phyloP scores from a whole-genome alignment of 306 rosid genomes.

The Carpinus viminea region DNA sequence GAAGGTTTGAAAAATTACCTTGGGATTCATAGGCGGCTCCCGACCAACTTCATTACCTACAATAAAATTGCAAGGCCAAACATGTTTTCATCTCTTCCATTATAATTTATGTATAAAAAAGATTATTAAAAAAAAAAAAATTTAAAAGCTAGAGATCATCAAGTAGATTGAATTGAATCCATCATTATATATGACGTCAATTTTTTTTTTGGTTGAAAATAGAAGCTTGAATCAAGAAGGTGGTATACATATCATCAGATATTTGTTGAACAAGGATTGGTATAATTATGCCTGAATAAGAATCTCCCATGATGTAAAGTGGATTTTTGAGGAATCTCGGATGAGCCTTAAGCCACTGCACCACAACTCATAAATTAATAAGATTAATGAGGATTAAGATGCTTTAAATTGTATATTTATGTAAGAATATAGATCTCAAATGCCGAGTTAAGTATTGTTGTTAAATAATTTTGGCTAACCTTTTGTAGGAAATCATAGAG shows the following conservation, averaged over 20 bases:
- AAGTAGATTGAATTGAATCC: neutral
- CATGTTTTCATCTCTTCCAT: too few relatives aligned
- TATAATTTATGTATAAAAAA: too few relatives aligned
- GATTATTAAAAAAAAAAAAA: too few relatives aligned
- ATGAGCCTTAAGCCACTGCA: conserved; percentile 26
- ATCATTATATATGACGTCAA: too few relatives aligned
- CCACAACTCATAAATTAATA: neutral
- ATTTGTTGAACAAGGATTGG: conserved; percentile 38
- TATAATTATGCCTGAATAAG: conserved; percentile 39
- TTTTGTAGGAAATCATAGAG: conserved; percentile 17
- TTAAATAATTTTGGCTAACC: neutral
- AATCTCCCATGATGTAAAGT: conserved; percentile 52
- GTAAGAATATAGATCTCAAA: too few relatives aligned
- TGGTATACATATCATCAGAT: conserved; percentile 37
- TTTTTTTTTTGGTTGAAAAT: neutral
- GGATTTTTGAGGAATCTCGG: conserved; percentile 30
- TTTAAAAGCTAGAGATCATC: too few relatives aligned
- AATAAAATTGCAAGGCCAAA: neutral
- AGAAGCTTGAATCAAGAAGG: neutral
- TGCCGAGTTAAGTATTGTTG: too few relatives aligned
- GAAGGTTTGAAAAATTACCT: too few relatives aligned
- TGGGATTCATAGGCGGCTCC: conserved; percentile 1
- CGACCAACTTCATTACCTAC: conserved; percentile 11
- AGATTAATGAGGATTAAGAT: neutral
- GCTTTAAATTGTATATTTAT: neutral